These are phyloP conservation scores for Pseudisothecium myosuroides DNA, from an alignment of 225 moss, liverwort and hornwort species.

Conservation along the genomic window DNA sequence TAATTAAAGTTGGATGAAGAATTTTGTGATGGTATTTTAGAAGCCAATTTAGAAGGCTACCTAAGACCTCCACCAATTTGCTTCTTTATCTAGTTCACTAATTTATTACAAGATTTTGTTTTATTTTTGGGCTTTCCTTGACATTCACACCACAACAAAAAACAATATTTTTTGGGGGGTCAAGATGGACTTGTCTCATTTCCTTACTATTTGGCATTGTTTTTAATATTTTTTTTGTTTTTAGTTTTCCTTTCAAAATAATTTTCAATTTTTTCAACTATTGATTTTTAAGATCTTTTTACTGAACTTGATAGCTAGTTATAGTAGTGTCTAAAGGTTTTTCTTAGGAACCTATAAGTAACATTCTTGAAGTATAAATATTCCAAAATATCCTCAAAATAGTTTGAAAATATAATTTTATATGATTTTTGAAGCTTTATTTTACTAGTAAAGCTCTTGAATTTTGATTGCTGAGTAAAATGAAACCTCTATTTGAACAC, in stretches of 20 bases:
- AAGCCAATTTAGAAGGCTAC: neutral
- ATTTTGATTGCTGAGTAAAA: neutral
- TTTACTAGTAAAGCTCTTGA: neutral
- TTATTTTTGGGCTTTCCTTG: fast-evolving
- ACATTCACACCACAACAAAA: fast-evolving
- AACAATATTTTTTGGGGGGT: fast-evolving
- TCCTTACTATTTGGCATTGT: fast-evolving
- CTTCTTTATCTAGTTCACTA: neutral
- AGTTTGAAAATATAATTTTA: neutral
- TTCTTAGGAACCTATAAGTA: too few species aligned
- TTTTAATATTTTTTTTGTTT: neutral
- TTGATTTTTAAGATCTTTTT: neutral
- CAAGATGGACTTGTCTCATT: neutral
- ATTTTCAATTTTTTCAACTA: neutral
- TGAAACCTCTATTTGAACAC: neutral
- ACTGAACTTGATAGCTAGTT: fast-evolving
- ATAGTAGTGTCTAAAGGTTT: fast-evolving
- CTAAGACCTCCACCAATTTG: fast-evolving
- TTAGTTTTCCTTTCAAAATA: neutral
- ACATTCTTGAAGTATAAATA: fast-evolving
- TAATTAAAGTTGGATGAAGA: neutral
- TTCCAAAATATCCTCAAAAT: neutral
- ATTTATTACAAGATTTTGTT: neutral
- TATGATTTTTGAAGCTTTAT: neutral
- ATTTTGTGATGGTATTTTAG: fast-evolving